These are phyloP conservation scores for Neovahlkampfia damariscottae DNA, from an alignment of 78 protist genomes.

Conservation along the genomic window DNA sequence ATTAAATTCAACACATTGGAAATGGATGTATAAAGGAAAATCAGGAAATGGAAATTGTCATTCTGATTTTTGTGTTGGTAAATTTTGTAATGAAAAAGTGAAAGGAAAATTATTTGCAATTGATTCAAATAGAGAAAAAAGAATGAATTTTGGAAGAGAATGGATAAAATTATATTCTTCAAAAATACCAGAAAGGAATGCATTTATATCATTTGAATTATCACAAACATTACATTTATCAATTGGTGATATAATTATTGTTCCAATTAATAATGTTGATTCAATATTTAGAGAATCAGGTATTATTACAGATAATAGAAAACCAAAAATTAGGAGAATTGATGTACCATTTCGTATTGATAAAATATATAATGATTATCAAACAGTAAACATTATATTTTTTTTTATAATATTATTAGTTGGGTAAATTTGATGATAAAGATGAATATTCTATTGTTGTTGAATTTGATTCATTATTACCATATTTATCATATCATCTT, in stretches of 20 bases:
- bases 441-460: no score
- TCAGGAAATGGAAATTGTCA: neutral
- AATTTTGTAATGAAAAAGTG: neutral
- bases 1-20: neutral
- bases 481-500: no score
- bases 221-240: neutral
- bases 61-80: neutral
- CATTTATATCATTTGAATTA: neutral
- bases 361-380: no score
- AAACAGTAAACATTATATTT: no score
- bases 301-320: no score
- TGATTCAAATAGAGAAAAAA: slow-evolving; percentile 12
- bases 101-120: slow-evolving; percentile 10
- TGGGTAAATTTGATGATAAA: no score
- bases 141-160: slow-evolving; percentile 24
- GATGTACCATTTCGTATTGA: no score
- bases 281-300: no score
- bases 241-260: neutral
- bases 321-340: no score
- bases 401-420: no score
- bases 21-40: neutral
- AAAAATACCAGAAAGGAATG: neutral
- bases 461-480: no score
- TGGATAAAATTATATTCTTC: neutral
- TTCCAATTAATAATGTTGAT: neutral